Base-by-base conservation (phyloP, 805 yeast species). In the Ogataea saltuana region DNA sequence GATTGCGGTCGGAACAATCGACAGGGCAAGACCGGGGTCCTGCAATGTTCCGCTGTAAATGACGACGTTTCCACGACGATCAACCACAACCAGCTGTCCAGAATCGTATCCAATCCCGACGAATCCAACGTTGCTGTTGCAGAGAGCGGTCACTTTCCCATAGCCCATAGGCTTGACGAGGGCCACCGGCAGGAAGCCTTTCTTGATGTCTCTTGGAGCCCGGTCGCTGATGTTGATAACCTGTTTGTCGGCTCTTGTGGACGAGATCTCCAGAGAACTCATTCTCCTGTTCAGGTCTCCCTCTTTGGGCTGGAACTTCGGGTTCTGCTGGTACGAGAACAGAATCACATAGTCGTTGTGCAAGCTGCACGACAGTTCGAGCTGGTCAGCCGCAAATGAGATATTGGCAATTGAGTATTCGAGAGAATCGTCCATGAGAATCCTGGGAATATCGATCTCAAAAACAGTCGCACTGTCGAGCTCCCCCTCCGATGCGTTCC, bases 401-500 rank as follows among this genome's bases (percentile, higher is more conserved):
- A 88, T 79, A 17, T 71, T 63, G 1, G 71, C 60, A 9, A 89
- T 78, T 0, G 75, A 64, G 15, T 74, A 62, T 10, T 74, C 70
- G 1, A 65, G 62, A 0, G 75, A 65, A 37, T 72, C 67, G 46
- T 71, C 70, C 30, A 53, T 51, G 28, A 82, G 51, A 11, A 80
- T 70, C 31, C 69, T 66, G 1, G 80, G 64, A 9, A 83, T 68
- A 53, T 78, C 76, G 27, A 83, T 72, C 49, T 82, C 86, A 50
- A 85, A 67, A 3, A 80, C 81, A 6, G 76, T 68, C 7, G 75
- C 66, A 29, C 80, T 81, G 44, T 74, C 80, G 6, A 81, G 55
- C 48, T 87, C 96, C 16, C 85, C 85, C 44, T 81, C 79, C 0
- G 95, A 80, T 0, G 88, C 83, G 64, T 91, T 96, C 81, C 89